Conservation (phyloP, 805 yeast genomes). For the Teunomyces pallodes region DNA sequence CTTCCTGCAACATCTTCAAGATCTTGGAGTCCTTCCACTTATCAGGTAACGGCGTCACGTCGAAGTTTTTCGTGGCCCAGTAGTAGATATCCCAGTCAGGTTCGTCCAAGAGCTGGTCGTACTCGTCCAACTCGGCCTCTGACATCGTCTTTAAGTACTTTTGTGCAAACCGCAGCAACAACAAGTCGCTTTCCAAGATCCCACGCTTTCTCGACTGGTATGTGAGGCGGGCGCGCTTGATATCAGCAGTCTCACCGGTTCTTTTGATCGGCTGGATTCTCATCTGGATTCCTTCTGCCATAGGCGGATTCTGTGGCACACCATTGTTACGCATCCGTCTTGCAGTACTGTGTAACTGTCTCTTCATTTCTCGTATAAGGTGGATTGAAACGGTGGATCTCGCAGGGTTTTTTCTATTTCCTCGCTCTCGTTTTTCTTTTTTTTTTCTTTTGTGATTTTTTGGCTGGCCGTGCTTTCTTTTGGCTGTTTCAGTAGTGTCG, state of each 20-base stretch:
- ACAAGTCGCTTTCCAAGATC: conserved; percentile 85
- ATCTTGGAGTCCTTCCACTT: conserved; percentile 73
- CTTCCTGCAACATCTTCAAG: conserved; percentile 63
- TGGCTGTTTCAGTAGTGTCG: neutral
- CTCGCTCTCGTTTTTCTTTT: neutral
- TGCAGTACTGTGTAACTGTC: neutral
- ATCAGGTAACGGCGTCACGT: conserved; percentile 82
- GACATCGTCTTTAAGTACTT: conserved; percentile 59
- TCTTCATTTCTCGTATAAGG: neutral
- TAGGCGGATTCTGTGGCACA: conserved; percentile 41
- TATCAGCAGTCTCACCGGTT: conserved; percentile 65
- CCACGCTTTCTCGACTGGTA: conserved; percentile 96
- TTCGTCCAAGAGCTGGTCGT: conserved; percentile 81
- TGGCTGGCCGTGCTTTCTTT: neutral
- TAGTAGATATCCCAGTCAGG: conserved; percentile 99
- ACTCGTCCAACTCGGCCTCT: conserved; percentile 72
- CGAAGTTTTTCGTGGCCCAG: conserved; percentile 89
- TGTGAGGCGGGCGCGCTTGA: conserved; percentile 79
- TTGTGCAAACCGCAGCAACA: conserved; percentile 83
- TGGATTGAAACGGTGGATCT: neutral
- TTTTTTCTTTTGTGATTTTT: neutral
- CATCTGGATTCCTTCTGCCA: conserved; percentile 49
- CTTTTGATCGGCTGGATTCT: conserved; percentile 80
- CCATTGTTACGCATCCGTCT: conserved; percentile 28
- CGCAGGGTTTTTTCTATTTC: no score